Percentiles rank a stretch among this genome's conserved stretches.
Conservation (phyloP, 2,329 filamentous ascomycete species). For the Penicillium rolfsii region DNA sequence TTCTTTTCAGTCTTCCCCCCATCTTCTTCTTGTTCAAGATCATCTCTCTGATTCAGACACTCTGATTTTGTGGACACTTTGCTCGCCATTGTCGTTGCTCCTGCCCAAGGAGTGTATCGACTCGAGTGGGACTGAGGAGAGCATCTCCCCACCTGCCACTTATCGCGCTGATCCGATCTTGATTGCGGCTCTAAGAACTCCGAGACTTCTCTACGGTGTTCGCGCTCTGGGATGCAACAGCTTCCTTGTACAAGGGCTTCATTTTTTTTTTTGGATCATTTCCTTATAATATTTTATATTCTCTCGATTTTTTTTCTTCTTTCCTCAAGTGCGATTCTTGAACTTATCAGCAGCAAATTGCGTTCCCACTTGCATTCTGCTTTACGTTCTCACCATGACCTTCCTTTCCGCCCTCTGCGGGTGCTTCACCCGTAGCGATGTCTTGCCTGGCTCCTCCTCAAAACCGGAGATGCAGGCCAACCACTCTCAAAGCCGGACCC, state of each 20-base stretch:
- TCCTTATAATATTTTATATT: not conserved
- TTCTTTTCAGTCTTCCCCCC: slow-evolving; percentile 14
- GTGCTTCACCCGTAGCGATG: slow-evolving; percentile 27
- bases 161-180: slow-evolving; percentile 6
- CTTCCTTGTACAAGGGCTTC: not conserved
- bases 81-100: slow-evolving; percentile 5
- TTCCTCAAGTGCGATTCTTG: not conserved
- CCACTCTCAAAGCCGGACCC: slow-evolving; percentile 7
- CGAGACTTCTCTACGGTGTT: not conserved
- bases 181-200: slow-evolving; percentile 6
- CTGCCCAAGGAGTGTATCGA: slow-evolving; percentile 11
- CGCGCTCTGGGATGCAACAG: slow-evolving; percentile 3
- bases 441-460: slow-evolving; percentile 6
- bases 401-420: slow-evolving; percentile 32
- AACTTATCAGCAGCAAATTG: not conserved
- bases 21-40: slow-evolving; percentile 15
- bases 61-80: not conserved
- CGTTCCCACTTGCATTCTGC: not conserved
- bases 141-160: slow-evolving; percentile 7
- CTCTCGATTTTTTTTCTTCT: not conserved
- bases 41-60: not conserved
- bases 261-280: not conserved
- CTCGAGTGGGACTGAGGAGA: slow-evolving; percentile 16
- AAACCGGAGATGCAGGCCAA: slow-evolving; percentile 19
- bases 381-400: slow-evolving; percentile 22